Conservation (phyloP, 2,329 filamentous ascomycete species). For the Sporothrix humicola region DNA sequence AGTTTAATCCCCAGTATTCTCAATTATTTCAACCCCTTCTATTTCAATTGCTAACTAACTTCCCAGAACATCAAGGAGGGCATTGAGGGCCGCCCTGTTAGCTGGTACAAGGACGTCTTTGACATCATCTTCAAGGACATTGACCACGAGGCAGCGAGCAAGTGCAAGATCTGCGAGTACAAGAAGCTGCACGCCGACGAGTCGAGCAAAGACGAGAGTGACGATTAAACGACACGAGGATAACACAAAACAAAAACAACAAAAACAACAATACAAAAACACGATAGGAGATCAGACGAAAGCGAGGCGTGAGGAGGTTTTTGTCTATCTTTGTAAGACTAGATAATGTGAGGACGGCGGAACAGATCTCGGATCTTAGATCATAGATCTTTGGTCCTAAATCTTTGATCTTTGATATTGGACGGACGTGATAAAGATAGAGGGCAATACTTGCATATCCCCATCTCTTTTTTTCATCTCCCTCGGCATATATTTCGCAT, state of each 20-base stretch:
- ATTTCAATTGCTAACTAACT: too few relatives aligned
- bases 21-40: too few relatives aligned
- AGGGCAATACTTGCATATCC: not conserved
- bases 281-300: constrained; percentile 8
- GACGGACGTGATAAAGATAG: not conserved
- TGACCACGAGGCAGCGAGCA: constrained; percentile 74
- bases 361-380: not conserved
- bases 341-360: not conserved
- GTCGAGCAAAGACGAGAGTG: constrained; percentile 57
- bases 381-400: too few relatives aligned
- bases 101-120: constrained; percentile 95
- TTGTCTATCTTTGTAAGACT: constrained; percentile 20
- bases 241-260: not conserved
- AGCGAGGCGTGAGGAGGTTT: not conserved
- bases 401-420: not conserved
- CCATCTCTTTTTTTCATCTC: not conserved
- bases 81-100: constrained; percentile 86
- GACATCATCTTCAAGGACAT: constrained; percentile 85
- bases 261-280: not conserved
- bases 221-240: constrained; percentile 42
- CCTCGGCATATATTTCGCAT: constrained; percentile 9
- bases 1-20: too few relatives aligned
- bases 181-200: constrained; percentile 56
- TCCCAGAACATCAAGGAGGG: constrained; percentile 99
- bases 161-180: constrained; percentile 68